Evolutionary conservation across 2,329 filamentous ascomycete species (phyloP).

Genomic region (Colletotrichum tamarilloi): DNA sequence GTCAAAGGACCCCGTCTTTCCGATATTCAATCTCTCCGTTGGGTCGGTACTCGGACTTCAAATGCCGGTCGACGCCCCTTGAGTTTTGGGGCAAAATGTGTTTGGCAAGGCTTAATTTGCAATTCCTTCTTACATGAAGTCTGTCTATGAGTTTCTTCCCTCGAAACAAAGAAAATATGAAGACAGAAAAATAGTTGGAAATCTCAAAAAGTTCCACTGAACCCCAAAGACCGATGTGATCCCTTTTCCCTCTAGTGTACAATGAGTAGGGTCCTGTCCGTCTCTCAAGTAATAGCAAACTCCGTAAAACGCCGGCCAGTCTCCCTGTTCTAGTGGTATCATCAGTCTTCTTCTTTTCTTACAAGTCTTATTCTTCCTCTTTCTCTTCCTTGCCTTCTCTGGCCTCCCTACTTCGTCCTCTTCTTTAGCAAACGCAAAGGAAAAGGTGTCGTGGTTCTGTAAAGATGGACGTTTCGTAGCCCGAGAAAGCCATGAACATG

Average conservation of each 20-base stretch:
- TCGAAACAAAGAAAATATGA: not conserved
- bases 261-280: constrained; percentile 20
- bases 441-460: not conserved
- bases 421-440: not conserved
- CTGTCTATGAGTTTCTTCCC: not conserved
- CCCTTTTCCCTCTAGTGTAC: constrained; percentile 18
- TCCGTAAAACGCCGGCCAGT: constrained; percentile 22
- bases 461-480: not conserved
- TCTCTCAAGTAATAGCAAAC: not conserved
- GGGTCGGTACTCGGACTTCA: not conserved
- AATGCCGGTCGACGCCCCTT: not conserved
- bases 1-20: not conserved
- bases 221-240: not conserved
- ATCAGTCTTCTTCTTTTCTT: not conserved
- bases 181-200: not conserved
- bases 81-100: not conserved
- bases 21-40: not conserved
- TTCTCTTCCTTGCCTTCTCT: not conserved
- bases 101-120: not conserved
- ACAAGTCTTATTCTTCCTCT: not conserved
- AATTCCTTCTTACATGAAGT: not conserved
- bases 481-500: no score
- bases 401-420: not conserved
- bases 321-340: constrained; percentile 27
- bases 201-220: not conserved